Conservation (phyloP, 116 monocot genomes). For the Phalaenopsis hybrid region DNA sequence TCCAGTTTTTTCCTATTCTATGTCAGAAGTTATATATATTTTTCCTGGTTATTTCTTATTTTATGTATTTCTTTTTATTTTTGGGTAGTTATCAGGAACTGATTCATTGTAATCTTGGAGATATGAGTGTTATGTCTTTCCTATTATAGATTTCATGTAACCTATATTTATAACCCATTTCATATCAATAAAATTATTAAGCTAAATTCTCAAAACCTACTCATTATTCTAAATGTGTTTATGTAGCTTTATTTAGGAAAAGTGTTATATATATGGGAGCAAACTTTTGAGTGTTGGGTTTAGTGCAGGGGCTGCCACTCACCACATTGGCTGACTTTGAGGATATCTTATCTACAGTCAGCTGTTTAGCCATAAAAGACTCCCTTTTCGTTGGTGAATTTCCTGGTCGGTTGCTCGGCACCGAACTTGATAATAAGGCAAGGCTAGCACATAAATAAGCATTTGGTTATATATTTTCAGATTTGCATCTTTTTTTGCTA, state of each 20-base stretch:
- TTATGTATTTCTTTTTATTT: too few relatives aligned
- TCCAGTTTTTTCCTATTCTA: too few relatives aligned
- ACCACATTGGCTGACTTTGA: constrained; percentile 27
- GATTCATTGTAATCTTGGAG: too few relatives aligned
- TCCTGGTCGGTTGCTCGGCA: constrained; percentile 28
- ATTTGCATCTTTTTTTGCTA: not conserved
- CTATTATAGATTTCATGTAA: too few relatives aligned
- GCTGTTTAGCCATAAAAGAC: constrained; percentile 81
- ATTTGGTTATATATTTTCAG: not conserved
- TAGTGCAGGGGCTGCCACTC: constrained; percentile 68
- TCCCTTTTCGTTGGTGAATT: constrained; percentile 72
- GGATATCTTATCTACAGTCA: constrained; percentile 44
- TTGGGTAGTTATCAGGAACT: too few relatives aligned
- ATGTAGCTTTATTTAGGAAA: not conserved
- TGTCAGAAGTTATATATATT: too few relatives aligned
- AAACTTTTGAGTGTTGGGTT: constrained; percentile 1
- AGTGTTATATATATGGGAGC: not conserved
- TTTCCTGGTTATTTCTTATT: too few relatives aligned
- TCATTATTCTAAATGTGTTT: not conserved
- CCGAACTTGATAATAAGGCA: constrained; percentile 21
- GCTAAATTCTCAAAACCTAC: too few relatives aligned
- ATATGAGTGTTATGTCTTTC: too few relatives aligned
- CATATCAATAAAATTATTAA: too few relatives aligned
- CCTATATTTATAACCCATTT: too few relatives aligned
- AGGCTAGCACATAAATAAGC: constrained; percentile 2